Evolutionary conservation across 768 basidiomycete species (phyloP).

Genomic region (Termitomyces sp.): DNA sequence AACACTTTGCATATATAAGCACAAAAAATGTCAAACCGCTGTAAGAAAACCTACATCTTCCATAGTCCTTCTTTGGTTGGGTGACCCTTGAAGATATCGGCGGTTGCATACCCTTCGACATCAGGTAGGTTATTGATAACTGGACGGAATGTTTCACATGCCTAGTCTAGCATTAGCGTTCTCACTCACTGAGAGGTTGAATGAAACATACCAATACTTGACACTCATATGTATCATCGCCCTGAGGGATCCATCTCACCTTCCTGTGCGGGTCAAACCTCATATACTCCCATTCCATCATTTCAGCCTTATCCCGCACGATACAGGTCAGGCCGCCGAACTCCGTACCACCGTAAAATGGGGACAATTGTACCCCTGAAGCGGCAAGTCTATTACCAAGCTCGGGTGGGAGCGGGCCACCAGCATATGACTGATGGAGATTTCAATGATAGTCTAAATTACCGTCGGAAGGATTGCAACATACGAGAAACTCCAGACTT

Average conservation of each 20-base stretch:
- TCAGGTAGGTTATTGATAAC: too few species aligned
- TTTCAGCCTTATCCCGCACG: not conserved
- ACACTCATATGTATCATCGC: not conserved
- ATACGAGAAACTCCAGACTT: not conserved
- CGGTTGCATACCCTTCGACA: slow-evolving; percentile 41
- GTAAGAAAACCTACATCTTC: too few species aligned
- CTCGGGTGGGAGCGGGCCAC: not conserved
- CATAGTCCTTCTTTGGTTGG: too few species aligned
- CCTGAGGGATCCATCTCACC: not conserved
- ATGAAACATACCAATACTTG: not conserved
- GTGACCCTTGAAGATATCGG: slow-evolving; percentile 5
- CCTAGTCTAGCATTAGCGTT: not conserved
- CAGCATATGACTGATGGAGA: not conserved
- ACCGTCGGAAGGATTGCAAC: not conserved
- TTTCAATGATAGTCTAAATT: not conserved
- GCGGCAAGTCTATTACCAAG: not conserved
- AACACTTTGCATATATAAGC: not conserved
- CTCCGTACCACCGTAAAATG: not conserved
- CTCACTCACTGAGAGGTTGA: not conserved
- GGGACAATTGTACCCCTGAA: not conserved
- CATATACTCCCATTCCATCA: not conserved
- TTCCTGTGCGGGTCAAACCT: not conserved
- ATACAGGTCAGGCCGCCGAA: not conserved
- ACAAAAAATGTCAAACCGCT: not conserved
- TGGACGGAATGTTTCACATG: not conserved